These are phyloP conservation scores for Excoecaria cochinchinensis DNA, from an alignment of 345 rosid genomes.

Conservation along the genomic window DNA sequence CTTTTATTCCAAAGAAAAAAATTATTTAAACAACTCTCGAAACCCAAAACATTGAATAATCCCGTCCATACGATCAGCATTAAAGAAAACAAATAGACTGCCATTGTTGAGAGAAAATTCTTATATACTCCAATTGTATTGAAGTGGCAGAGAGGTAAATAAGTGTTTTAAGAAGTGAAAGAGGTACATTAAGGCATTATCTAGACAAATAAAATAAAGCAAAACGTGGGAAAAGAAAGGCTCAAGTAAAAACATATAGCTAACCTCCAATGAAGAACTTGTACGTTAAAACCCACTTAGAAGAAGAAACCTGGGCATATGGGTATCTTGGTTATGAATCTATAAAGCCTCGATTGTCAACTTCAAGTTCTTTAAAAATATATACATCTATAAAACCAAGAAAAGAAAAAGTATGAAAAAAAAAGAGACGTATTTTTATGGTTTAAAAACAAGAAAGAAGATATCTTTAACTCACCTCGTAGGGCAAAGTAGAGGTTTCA, in stretches of 20 bases:
- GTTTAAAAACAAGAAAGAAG: neutral
- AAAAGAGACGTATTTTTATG: slow-evolving; percentile 18
- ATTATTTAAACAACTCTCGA: neutral
- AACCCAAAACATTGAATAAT: slow-evolving; percentile 1
- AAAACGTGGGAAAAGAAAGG: slow-evolving; percentile 11
- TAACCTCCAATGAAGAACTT: slow-evolving; percentile 42
- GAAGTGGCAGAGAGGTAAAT: neutral
- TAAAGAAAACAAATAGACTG: slow-evolving; percentile 13
- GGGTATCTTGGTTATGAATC: slow-evolving; percentile 32
- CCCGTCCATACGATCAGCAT: slow-evolving; percentile 18
- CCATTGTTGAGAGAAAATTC: slow-evolving; percentile 21
- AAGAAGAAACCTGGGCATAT: slow-evolving; percentile 28
- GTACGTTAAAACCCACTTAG: slow-evolving; percentile 50
- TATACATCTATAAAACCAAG: slow-evolving; percentile 14
- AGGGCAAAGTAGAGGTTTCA: slow-evolving; percentile 24
- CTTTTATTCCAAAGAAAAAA: too few relatives aligned
- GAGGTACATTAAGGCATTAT: slow-evolving; percentile 15
- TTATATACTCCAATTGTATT: slow-evolving; percentile 9
- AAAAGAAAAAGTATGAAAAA: slow-evolving; percentile 15
- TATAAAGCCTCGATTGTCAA: slow-evolving; percentile 38
- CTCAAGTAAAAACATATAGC: slow-evolving; percentile 15
- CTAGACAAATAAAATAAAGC: neutral
- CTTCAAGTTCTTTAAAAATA: slow-evolving; percentile 11
- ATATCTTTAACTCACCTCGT: slow-evolving; percentile 25
- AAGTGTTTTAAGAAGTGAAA: neutral